These are phyloP conservation scores for Arthrobotrys entomopaga DNA, from an alignment of 2,329 filamentous ascomycete genomes.

Conservation along the genomic window DNA sequence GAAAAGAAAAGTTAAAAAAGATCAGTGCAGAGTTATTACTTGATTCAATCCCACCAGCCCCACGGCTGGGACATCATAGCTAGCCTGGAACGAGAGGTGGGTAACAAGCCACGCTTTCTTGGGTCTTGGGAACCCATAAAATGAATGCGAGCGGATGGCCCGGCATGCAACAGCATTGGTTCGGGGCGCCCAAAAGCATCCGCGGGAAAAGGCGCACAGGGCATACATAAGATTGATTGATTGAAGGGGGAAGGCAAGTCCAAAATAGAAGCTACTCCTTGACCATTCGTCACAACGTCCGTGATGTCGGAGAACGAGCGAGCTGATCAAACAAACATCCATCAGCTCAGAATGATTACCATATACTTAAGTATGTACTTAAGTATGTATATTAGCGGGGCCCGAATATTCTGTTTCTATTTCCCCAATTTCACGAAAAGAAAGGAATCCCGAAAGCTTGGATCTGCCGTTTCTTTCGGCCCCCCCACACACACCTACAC, in stretches of 20 bases:
- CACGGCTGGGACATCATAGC: slow-evolving; percentile 44
- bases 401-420: background rate
- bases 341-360: background rate
- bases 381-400: no score
- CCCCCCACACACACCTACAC: slow-evolving; percentile 28
- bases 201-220: slow-evolving; percentile 20
- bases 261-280: no score
- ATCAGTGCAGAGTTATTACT: background rate
- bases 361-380: no score
- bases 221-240: background rate
- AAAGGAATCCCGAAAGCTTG: slow-evolving; percentile 28
- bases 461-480: slow-evolving; percentile 46
- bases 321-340: slow-evolving; percentile 9
- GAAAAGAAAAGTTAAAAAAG: background rate
- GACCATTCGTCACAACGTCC: no score
- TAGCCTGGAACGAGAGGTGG: background rate
- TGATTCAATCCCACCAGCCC: slow-evolving; percentile 27
- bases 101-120: slow-evolving; percentile 20
- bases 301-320: no score
- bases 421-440: slow-evolving; percentile 21
- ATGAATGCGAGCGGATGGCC: slow-evolving; percentile 23
- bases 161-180: slow-evolving; percentile 46
- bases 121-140: background rate
- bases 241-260: background rate
- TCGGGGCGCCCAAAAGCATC: slow-evolving; percentile 40